Percentiles rank a stretch among this genome's conserved stretches.
These are phyloP conservation scores for Monilinia polystroma DNA, from an alignment of 2,329 filamentous ascomycete genomes.

Conservation along the genomic window DNA sequence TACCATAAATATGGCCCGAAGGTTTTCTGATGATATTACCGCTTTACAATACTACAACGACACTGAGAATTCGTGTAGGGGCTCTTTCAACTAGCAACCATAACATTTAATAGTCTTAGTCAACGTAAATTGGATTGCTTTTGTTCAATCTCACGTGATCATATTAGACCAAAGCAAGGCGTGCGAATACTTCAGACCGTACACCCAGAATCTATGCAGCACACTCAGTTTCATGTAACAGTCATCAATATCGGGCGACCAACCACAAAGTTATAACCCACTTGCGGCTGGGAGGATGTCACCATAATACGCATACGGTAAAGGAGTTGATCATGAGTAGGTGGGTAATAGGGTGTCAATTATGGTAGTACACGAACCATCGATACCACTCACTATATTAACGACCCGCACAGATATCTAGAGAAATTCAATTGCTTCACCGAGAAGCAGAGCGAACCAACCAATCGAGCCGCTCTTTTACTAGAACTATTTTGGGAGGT, in stretches of 20 bases:
- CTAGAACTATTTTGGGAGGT: neutral
- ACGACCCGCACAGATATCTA: neutral
- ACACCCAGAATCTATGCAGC: neutral
- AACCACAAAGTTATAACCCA: neutral
- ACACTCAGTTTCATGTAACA: neutral
- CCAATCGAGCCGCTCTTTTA: neutral
- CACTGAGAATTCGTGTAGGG: neutral
- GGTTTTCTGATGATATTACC: neutral
- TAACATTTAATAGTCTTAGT: no score
- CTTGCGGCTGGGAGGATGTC: neutral
- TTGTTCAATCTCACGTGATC: neutral
- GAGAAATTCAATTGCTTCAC: neutral
- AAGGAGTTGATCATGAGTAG: neutral
- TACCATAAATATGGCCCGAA: fast-evolving
- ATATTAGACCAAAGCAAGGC: no score
- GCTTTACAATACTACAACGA: neutral
- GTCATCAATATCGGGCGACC: neutral
- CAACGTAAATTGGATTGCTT: no score
- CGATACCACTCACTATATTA: neutral
- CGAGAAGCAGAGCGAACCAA: neutral
- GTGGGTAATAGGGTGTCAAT: conserved; percentile 4
- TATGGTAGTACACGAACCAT: neutral
- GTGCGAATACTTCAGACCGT: no score
- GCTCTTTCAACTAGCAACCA: neutral
- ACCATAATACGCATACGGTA: neutral